These are phyloP conservation scores for Asterophora parasitica DNA, from an alignment of 768 basidiomycete genomes.

Conservation along the genomic window DNA sequence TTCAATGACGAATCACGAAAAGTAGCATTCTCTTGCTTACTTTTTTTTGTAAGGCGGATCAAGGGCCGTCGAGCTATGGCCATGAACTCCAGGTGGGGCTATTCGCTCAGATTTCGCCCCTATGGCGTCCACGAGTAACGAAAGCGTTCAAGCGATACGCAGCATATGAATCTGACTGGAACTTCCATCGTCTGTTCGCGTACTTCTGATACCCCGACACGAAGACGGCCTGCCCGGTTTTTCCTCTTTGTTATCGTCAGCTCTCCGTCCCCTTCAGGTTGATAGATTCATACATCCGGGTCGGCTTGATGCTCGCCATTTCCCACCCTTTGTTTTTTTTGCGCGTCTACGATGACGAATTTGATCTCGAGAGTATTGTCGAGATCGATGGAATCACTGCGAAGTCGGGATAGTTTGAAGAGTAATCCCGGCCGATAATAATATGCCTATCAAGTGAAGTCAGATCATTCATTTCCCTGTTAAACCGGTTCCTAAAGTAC, in stretches of 20 bases:
- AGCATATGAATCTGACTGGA: conserved; percentile 6
- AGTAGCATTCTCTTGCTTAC: too few species aligned
- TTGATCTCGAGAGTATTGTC: conserved; percentile 8
- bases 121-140: conserved; percentile 8
- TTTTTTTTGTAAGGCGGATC: conserved; percentile 39
- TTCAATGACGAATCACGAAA: too few species aligned
- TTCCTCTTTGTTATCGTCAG: conserved; percentile 2
- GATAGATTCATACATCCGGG: conserved; percentile 3
- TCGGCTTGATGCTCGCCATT: conserved; percentile 6
- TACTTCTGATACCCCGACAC: too few species aligned
- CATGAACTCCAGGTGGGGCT: conserved; percentile 6
- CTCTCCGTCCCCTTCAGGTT: not conserved
- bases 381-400: conserved; percentile 29
- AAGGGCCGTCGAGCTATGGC: conserved; percentile 34
- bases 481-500: conserved; percentile 24
- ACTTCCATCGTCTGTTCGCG: not conserved
- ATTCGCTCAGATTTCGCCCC: conserved; percentile 7
- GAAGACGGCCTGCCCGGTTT: not conserved
- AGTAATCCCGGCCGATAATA: conserved; percentile 25
- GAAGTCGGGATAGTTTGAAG: conserved; percentile 32
- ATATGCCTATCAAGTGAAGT: too few species aligned
- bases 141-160: conserved; percentile 8
- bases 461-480: too few species aligned
- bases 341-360: conserved; percentile 6
- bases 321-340: conserved; percentile 6